Percentiles rank a stretch among this genome's conserved stretches.
Evolutionary conservation across 108 stramenopile genomes (phyloP).

Genomic region (Cyclotella distinguenda): DNA sequence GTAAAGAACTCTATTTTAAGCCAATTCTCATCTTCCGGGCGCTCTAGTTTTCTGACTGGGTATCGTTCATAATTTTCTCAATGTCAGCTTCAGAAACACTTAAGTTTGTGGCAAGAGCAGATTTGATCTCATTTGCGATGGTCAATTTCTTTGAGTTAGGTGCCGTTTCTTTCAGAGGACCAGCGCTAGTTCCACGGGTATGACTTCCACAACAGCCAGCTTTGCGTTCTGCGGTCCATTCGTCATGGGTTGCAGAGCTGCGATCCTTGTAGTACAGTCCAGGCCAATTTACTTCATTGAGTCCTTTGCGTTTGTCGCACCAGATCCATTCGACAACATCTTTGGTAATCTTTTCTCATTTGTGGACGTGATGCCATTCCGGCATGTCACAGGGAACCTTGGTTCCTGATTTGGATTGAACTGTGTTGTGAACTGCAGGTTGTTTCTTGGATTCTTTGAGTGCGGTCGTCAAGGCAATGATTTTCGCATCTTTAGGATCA

Average conservation of each 20-base stretch:
- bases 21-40: conserved; percentile 2
- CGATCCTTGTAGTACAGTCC: conserved; percentile 2
- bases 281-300: background rate
- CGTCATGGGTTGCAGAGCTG: background rate
- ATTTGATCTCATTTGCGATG: conserved; percentile 2
- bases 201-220: too few relatives aligned
- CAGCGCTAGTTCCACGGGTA: background rate
- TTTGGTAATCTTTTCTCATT: background rate
- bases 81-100: conserved; percentile 8
- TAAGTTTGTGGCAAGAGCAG: background rate
- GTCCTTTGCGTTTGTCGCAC: conserved; percentile 1
- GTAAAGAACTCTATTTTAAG: conserved; percentile 5
- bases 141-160: background rate
- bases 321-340: background rate
- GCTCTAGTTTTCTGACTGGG: conserved; percentile 18
- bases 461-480: background rate
- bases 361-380: background rate
- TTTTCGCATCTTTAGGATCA: too few relatives aligned
- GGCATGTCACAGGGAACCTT: background rate
- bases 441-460: too few relatives aligned
- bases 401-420: background rate
- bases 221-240: background rate
- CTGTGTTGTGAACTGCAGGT: too few relatives aligned
- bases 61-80: background rate
- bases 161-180: background rate